Evolutionary conservation across 116 monocot genomes (phyloP), one percentile per base, ranked within the genome.

Genomic region (Iris pallida): DNA sequence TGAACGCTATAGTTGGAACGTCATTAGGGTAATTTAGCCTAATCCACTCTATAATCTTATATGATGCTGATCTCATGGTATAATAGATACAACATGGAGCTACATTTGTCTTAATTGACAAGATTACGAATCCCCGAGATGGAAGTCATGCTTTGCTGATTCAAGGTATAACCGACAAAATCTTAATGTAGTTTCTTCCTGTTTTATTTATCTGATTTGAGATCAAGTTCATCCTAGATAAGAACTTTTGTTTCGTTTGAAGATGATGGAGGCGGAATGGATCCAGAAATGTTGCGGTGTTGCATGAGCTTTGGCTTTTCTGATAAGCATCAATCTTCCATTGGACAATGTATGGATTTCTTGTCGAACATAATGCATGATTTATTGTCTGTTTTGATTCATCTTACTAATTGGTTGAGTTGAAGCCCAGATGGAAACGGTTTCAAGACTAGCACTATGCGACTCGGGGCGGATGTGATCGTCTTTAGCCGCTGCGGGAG

Each of bases 281-380:
- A 82, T 66, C 80, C 85, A 63, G 78, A 78, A 76, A 71, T 78
- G 5, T 51, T 91, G 73, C 76, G 84, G 14, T 48, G 80, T 42
- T 91, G 91, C 60, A 78, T 91, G 80, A 91, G 91, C 55, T 91
- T 91, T 78, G 91, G 91, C 20, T 91, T 87, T 71, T 91, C 91
- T 51, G 75, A 88, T 42, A 91, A 91, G 69, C 63, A 71, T 6
- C 73, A 70, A 46, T 69, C 71, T 61, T 81, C 79, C 11, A 91
- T 91, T 68, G 91, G 91, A 48, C 91, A 87, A 47, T 91, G 91
- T 91, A 84, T 67, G 70, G 11, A 64, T 57, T 61, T 59, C 44
- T 75, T 44, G 42, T 17, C 8, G 20, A 68, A 60, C 18, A 8
- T 30, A 57, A 16, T 19, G 64, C 20, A 66, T 55, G 45, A 8